Percentiles rank a stretch among this genome's conserved stretches.
Conservation (phyloP, 1,284 basidiomycete genomes). For the Chalciporus sp. region DNA sequence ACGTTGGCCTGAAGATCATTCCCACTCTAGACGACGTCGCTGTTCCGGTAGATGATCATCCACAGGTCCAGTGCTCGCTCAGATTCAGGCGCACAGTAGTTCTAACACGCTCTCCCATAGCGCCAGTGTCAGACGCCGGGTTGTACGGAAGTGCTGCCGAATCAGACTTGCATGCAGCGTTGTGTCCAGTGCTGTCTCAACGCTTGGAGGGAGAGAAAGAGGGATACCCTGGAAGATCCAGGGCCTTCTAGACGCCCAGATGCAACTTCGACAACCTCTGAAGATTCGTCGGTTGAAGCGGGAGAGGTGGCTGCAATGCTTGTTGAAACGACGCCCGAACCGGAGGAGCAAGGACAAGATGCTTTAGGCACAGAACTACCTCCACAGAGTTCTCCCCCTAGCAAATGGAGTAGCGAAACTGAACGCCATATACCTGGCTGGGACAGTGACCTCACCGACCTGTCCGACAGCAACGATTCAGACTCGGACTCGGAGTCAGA, state of each 20-base stretch:
- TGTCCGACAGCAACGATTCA: constrained; percentile 13
- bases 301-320: background rate
- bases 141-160: constrained; percentile 17
- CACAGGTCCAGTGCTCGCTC: constrained; percentile 10
- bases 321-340: background rate
- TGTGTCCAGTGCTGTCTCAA: constrained; percentile 23
- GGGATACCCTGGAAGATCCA: background rate
- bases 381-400: background rate
- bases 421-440: constrained; percentile 19
- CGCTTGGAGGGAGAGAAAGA: constrained; percentile 22
- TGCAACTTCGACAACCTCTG: background rate
- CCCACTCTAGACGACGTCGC: background rate
- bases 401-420: background rate
- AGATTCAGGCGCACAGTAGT: background rate
- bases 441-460: constrained; percentile 35
- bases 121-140: constrained; percentile 16
- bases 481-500: constrained; percentile 8
- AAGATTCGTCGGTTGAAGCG: background rate
- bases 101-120: constrained; percentile 8
- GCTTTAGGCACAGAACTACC: background rate
- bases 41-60: background rate
- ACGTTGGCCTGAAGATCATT: constrained; percentile 1
- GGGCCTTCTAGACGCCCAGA: background rate
- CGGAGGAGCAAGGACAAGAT: background rate
- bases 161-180: constrained; percentile 9